Evolutionary conservation across 495 filamentous ascomycete genomes (phyloP), one percentile per base, ranked within the genome.

Genomic region (Darksidea phi): DNA sequence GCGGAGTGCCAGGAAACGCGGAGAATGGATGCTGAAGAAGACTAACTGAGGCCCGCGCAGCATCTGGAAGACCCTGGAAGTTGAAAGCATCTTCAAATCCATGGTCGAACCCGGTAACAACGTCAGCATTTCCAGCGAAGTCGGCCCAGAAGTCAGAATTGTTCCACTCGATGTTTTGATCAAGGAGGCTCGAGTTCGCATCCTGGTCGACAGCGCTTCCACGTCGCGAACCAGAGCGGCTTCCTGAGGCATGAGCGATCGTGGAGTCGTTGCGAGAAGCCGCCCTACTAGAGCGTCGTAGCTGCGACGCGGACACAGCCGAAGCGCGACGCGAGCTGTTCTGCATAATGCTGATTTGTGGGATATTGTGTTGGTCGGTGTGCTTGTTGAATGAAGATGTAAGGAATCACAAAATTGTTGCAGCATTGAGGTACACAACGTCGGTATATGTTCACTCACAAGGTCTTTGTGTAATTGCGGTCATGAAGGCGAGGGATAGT

Each of bases 391-490:
- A 53, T 53, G 26, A 38, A 20, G 11, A 26, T n/a, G 2, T 20
- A 1, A 37, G 11, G 28, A 23, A 36, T 32, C 26, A 37, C 17
- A 38, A 51, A 53, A 2, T 28, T 17, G 37, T 53, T 3, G 24
- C 6, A 26, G 24, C 45, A 13, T 32, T 32, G 2, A 24, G n/a
- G n/a, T 13, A n/a, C 18, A 47, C 15, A 60, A 12, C 25, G 37
- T 7, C n/a, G 11, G 17, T 54, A 61, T 54, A 61, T 61, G 42
- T 58, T 37, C 8, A 54, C 17, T 17, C n/a, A 47, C 48, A 36
- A 54, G 12, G 55, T 58, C 55, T 50, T 58, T 58, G 45, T 57
- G 12, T n/a, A 58, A 38, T 15, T 6, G 26, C 55, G 25, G 23
- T 38, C 8, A 18, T 28, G 10, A 32, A 32, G 28, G 10, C 28